Base-by-base conservation (phyloP, 2,329 filamentous ascomycete genomes). In the Ceratocystis huliohia region DNA sequence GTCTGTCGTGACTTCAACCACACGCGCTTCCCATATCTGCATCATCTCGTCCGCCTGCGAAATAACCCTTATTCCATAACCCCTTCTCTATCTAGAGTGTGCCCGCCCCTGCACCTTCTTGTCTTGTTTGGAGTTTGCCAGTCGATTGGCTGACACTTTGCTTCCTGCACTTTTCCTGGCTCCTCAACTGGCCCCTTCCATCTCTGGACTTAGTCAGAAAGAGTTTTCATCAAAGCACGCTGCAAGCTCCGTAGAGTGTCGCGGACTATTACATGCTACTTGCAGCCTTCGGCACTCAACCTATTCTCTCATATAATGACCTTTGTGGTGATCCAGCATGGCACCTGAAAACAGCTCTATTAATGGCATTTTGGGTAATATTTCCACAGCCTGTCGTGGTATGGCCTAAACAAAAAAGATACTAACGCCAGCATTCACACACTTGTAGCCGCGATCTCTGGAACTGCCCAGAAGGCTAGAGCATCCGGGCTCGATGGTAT, bases 401-500 rank as follows among this genome's bases (percentile, higher is more conserved):
- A 22, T 67, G 78, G 76, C 70, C 25, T 72, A 74, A 59, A 76
- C 59, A 75, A 74, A 75, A 74, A 63, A 73, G 72, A 20, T 73
- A 73, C 6, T 72, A 20, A 22, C 37, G 3, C 37, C 13, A 41
- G 17, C 33, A 10, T 4, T 15, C 3, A 15, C 37, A 30, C 13
- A 44, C 53, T 33, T 20, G 7, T 45, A 68, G 66, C 64, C 33
- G 56, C 53, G 28, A 50, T 68, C 10, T 64, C 66, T 5, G 65
- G 64, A 30, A 64, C 64, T 61, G 61, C 72, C 33, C 28, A 75
- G 53, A 78, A 74, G 69, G 73, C 76, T 57, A 75, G 77, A 37
- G 74, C 76, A 33, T 73, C 74, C 44, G 77, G 76, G 10, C 69
- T 80, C 1, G 76, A 78, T 69, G 76, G 77, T 79, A 70, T 64